Percentiles rank a stretch among this genome's conserved stretches.
Evolutionary conservation across 768 basidiomycete species (phyloP).

Genomic region (Trametes meyenii): DNA sequence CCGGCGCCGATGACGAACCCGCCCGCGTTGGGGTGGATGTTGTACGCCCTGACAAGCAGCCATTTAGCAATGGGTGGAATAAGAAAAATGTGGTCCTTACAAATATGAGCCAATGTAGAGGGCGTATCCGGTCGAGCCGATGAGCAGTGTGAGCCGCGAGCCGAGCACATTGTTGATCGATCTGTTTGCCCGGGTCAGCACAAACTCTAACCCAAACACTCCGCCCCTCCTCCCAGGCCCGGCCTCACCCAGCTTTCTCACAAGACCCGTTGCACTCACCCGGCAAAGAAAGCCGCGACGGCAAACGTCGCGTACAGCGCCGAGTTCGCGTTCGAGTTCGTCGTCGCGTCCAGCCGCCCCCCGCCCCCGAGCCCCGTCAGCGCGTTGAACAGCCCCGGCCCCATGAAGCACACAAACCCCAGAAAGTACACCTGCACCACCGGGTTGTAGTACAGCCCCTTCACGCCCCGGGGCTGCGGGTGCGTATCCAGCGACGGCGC

Average conservation of each 20-base stretch:
- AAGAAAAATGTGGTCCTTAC: slow-evolving; percentile 43
- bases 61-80: background rate
- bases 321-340: slow-evolving; percentile 69
- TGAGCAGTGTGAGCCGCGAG: slow-evolving; percentile 67
- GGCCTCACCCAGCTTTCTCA: too few species aligned
- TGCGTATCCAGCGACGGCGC: slow-evolving; percentile 34
- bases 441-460: slow-evolving; percentile 61
- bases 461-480: slow-evolving; percentile 53
- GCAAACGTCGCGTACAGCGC: slow-evolving; percentile 71
- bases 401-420: slow-evolving; percentile 66
- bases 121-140: slow-evolving; percentile 78
- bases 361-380: slow-evolving; percentile 80
- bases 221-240: background rate
- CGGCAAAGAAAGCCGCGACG: slow-evolving; percentile 65
- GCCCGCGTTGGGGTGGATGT: slow-evolving; percentile 64
- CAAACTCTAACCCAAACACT: background rate
- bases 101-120: slow-evolving; percentile 75
- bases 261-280: too few species aligned
- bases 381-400: slow-evolving; percentile 75
- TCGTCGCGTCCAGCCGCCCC: slow-evolving; percentile 68
- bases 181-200: slow-evolving; percentile 38
- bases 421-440: slow-evolving; percentile 62
- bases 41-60: slow-evolving; percentile 53
- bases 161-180: slow-evolving; percentile 83
- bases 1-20: slow-evolving; percentile 73